Percentiles rank a stretch among this genome's conserved stretches.
These are phyloP conservation scores for Fraxinus albicans DNA, from an alignment of 305 asterid species.

Conservation along the genomic window DNA sequence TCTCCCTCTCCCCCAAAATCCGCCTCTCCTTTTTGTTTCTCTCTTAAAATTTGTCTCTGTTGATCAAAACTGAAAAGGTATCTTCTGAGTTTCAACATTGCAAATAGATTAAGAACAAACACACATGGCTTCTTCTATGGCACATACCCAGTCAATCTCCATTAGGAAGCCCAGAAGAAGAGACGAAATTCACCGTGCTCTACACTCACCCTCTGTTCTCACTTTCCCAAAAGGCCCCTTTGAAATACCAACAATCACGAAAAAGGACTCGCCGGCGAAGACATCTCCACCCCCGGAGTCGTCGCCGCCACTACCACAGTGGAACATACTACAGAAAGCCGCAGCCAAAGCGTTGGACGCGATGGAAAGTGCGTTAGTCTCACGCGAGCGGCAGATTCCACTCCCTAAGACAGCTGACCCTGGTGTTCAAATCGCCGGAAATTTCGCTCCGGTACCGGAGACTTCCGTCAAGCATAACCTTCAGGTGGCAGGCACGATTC, in stretches of 20 bases:
- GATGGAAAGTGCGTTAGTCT: slow-evolving; percentile 28
- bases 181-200: slow-evolving; percentile 35
- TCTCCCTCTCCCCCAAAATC: slow-evolving; percentile 19
- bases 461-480: slow-evolving; percentile 31
- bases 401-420: slow-evolving; percentile 46
- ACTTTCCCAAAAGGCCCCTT: slow-evolving; percentile 39
- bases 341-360: slow-evolving; percentile 38
- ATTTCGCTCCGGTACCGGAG: slow-evolving; percentile 55
- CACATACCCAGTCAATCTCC: slow-evolving; percentile 27
- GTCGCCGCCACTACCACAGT: slow-evolving; percentile 16
- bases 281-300: not conserved
- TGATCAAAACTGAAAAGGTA: not conserved
- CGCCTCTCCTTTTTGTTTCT: slow-evolving; percentile 5
- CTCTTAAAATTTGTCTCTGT: not conserved
- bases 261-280: not conserved
- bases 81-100: not conserved
- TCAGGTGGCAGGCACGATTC: not conserved
- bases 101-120: not conserved
- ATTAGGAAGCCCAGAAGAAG: slow-evolving; percentile 28
- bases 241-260: slow-evolving; percentile 13
- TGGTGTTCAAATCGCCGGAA: slow-evolving; percentile 45
- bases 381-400: slow-evolving; percentile 31
- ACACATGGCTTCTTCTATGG: slow-evolving; percentile 31
- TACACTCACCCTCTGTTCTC: slow-evolving; percentile 43
- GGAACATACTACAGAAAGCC: slow-evolving; percentile 38